phyloP scores from a whole-genome alignment of 2,329 filamentous ascomycete species.

The Penicillium nordicum region DNA sequence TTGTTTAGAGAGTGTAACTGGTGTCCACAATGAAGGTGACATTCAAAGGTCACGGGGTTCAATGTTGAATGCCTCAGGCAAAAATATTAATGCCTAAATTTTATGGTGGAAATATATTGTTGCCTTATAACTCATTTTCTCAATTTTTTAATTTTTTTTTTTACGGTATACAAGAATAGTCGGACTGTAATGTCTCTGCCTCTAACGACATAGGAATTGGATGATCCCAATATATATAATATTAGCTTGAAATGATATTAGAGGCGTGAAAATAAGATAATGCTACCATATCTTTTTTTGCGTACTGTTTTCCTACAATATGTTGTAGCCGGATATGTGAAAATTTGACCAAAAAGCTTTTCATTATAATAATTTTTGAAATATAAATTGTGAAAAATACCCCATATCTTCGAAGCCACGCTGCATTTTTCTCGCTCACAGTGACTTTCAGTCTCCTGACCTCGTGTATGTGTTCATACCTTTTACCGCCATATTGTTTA shows the following conservation, averaged over 20 bases:
- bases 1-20: background rate
- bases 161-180: background rate
- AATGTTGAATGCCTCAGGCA: background rate
- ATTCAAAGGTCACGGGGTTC: background rate
- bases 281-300: background rate
- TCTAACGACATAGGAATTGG: background rate
- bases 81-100: background rate
- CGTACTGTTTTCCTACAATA: background rate
- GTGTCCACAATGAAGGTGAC: slow-evolving; percentile 1
- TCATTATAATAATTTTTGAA: too few species aligned
- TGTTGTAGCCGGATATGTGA: background rate
- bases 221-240: background rate
- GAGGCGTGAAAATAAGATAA: background rate
- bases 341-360: background rate
- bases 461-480: background rate
- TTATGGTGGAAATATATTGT: background rate
- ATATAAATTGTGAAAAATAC: too few species aligned
- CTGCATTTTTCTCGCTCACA: too few species aligned
- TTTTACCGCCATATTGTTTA: background rate
- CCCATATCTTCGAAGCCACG: background rate
- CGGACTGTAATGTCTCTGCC: too few species aligned
- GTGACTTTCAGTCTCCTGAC: background rate
- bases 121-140: too few species aligned
- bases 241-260: background rate
- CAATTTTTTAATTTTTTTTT: too few species aligned